Evolutionary conservation across 1,139 yeast genomes (phyloP).

Genomic region (Scheffersomyces cryptocercus): DNA sequence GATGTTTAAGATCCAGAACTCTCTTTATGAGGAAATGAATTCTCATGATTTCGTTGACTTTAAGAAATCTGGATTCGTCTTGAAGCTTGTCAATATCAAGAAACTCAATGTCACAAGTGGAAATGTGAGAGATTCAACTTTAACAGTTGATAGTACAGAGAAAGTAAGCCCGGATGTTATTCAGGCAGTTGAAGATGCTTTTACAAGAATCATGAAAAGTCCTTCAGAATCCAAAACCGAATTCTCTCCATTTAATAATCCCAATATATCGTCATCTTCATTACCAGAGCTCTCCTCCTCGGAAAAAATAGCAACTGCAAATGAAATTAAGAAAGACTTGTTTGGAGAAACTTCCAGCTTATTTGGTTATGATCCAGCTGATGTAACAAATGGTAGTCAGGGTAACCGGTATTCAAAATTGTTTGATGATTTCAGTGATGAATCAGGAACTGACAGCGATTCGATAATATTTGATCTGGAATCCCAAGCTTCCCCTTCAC

Average conservation of each 20-base stretch:
- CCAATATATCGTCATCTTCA: background rate
- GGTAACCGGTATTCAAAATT: constrained; percentile 26
- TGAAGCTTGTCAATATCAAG: constrained; percentile 34
- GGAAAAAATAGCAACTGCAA: constrained; percentile 11
- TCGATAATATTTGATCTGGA: constrained; percentile 26
- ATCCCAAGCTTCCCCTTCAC: constrained; percentile 9
- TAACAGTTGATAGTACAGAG: constrained; percentile 14
- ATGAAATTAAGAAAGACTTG: constrained; percentile 31
- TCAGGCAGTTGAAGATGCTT: constrained; percentile 70
- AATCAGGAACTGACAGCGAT: constrained; percentile 35
- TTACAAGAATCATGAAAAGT: constrained; percentile 58
- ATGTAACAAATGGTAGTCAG: constrained; percentile 1
- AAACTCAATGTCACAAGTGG: constrained; percentile 3
- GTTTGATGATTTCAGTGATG: constrained; percentile 40
- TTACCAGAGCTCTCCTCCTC: background rate
- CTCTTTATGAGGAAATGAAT: constrained; percentile 50
- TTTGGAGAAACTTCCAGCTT: constrained; percentile 37
- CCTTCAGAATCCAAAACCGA: constrained; percentile 2
- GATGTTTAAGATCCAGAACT: constrained; percentile 57
- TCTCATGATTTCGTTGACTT: constrained; percentile 57
- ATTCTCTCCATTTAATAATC: background rate
- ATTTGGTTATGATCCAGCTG: constrained; percentile 22
- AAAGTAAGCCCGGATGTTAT: constrained; percentile 47
- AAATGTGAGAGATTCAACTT: constrained; percentile 2
- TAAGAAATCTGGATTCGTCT: constrained; percentile 37